Evolutionary conservation across 2,329 filamentous ascomycete species (phyloP), one percentile per base, ranked within the genome.

Genomic region (Teratosphaeria zuluensis): DNA sequence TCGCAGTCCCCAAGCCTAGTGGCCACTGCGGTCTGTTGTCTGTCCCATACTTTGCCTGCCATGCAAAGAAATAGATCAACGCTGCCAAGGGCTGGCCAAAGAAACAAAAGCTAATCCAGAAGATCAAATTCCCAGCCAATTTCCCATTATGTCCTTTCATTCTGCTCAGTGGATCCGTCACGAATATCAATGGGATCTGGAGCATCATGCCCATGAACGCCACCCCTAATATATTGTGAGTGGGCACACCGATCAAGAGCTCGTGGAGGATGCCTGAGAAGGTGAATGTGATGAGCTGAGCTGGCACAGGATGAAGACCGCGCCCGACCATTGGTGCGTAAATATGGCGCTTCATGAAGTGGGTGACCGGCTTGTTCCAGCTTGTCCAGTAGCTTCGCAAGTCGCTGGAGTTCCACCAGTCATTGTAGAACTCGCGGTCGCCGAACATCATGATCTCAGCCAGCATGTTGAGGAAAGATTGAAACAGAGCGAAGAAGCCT

Each of bases 321-420:
- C 54, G 54, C 9, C 54, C 54, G 53, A 95, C 81, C 63, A 99
- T 80, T 1, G 94, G 94, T 46, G 87, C 87, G 76, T 94, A 97
- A 56, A 99, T 85, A 72, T 99, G 94, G 42, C 94, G 81, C 69
- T 90, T 92, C 86, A 99, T 97, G 74, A 96, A 99, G 59, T 91
- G 87, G 70, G 95, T 95, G 5, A 99, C 92, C 0, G 94, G 94
- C 72, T 95, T 95, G 76, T 99, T 99, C 94, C 94, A 99, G 0
- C 87, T 89, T 24, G 92, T 85, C 92, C 92, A 96, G 77, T 99
- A 99, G 4, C 82, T 82, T 35, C 92, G 89, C 6, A 97, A 79
- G 64, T 86, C 91, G 57, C 86, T 85, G 63, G 86, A 90, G 70
- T 99, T 99, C 94, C 94, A 99, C 94, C 94, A 99, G 69, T 96